These are phyloP conservation scores for Elasticomyces elasticus DNA, from an alignment of 495 filamentous ascomycete genomes.

Conservation along the genomic window DNA sequence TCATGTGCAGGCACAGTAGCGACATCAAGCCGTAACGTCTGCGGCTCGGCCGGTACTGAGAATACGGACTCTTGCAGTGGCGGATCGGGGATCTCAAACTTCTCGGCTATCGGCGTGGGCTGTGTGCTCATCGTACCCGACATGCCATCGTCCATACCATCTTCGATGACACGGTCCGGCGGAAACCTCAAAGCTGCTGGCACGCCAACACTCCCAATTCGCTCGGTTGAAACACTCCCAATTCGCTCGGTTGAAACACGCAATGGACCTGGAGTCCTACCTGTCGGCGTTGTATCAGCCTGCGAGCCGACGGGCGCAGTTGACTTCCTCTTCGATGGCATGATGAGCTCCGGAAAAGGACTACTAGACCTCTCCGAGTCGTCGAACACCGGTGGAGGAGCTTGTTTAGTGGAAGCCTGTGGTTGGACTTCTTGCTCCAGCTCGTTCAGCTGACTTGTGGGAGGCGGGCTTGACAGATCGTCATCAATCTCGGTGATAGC, in stretches of 20 bases:
- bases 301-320: background rate
- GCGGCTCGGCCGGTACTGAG: too few relatives aligned
- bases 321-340: background rate
- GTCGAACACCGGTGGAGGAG: background rate
- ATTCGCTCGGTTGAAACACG: background rate
- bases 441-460: background rate
- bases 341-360: background rate
- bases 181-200: background rate
- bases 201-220: background rate
- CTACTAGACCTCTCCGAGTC: background rate
- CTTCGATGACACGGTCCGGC: background rate
- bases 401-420: too few relatives aligned
- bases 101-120: background rate
- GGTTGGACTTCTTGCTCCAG: background rate
- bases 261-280: background rate
- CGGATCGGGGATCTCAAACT: background rate
- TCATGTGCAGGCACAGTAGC: too few relatives aligned
- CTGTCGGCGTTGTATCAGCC: background rate
- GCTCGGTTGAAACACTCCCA: background rate
- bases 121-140: background rate
- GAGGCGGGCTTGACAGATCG: background rate
- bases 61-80: too few relatives aligned
- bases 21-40: too few relatives aligned
- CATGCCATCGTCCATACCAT: background rate
- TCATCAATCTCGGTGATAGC: background rate